Base-by-base conservation (phyloP, 1,284 basidiomycete genomes). In the Fomitiporia mediterranea region DNA sequence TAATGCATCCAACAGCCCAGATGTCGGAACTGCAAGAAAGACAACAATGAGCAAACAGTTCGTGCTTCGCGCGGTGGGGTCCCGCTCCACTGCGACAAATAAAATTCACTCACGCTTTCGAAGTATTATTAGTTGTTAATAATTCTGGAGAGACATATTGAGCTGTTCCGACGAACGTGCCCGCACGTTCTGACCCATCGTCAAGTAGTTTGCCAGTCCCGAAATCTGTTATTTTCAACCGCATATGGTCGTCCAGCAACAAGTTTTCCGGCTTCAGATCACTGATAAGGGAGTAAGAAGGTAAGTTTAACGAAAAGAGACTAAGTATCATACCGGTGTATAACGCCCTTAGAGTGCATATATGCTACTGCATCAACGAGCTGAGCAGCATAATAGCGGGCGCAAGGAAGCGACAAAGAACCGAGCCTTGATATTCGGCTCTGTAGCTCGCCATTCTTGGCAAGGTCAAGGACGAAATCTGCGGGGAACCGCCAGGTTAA, bases 1-100 rank as follows among this genome's bases (percentile, higher is more conserved):
- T 73, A 54, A 98, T 92, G 71, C 96, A 98, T 1, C 95, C 97
- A 15, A 98, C 76, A 15, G 95, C 92, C 97, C 97, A 99, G n/a
- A 97, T 81, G 71, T 99, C 96, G 47, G 92, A 91, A 57, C 94
- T 93, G 53, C 23, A 67, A 66, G 51, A 34, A 32, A 48, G 21
- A 40, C 68, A 68, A 43, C 67, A 67, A 23, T 51, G n/a, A 47
- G 28, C 13, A 39, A 17, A 50, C n/a, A n/a, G n/a, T n/a, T n/a
- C n/a, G n/a, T n/a, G n/a, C n/a, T n/a, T n/a, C n/a, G n/a, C n/a
- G n/a, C n/a, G n/a, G n/a, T n/a, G n/a, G n/a, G n/a, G n/a, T n/a
- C n/a, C 15, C 17, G 28, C 23, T n/a, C 13, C 13, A 21, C n/a
- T 23, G 17, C 13, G 17, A 39, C 43, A 35, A 25, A n/a, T 30